Evolutionary conservation across 768 basidiomycete genomes (phyloP).

Genomic region (Trametes maxima): DNA sequence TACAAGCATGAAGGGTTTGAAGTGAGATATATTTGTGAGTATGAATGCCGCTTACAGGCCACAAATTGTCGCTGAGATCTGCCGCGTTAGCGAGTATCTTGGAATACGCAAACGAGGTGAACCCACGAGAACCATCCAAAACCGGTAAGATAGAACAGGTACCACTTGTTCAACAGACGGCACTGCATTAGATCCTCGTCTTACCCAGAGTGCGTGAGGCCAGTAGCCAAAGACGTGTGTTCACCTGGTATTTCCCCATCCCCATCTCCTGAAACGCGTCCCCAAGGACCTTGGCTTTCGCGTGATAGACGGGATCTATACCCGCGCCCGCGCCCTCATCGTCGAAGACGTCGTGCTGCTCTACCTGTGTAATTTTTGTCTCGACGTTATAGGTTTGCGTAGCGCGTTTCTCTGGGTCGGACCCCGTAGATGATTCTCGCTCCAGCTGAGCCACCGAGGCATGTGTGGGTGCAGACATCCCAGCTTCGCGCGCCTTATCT

Average conservation of each 20-base stretch:
- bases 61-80: constrained; percentile 61
- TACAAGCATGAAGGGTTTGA: background rate
- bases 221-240: constrained; percentile 6
- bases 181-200: background rate
- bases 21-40: background rate
- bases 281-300: constrained; percentile 51
- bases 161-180: constrained; percentile 43
- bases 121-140: constrained; percentile 79
- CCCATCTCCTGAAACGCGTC: constrained; percentile 54
- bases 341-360: constrained; percentile 34
- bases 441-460: no score
- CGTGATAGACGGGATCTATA: constrained; percentile 46
- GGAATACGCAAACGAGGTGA: background rate
- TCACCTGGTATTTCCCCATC: constrained; percentile 58
- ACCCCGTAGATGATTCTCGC: no score
- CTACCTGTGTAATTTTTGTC: no score
- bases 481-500: no score
- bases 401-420: no score
- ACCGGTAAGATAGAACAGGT: constrained; percentile 64
- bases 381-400: no score
- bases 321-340: constrained; percentile 37
- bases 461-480: no score
- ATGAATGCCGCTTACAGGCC: constrained; percentile 49
- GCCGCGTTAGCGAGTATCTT: background rate
- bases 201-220: background rate